These are phyloP conservation scores for Suillus subaureus DNA, from an alignment of 768 basidiomycete genomes.

Conservation along the genomic window DNA sequence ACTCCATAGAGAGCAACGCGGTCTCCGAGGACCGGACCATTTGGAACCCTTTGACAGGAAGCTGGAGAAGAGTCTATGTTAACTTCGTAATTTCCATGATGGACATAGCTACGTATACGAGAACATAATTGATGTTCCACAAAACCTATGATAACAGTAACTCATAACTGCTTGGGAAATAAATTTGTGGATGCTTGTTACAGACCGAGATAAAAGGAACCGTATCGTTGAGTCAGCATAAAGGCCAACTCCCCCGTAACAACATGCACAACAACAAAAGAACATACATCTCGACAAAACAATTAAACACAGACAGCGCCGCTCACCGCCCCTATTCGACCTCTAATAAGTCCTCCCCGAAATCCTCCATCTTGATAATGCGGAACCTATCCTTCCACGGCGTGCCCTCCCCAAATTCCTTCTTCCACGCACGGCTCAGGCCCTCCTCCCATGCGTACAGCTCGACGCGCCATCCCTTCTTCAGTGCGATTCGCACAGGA, in stretches of 20 bases:
- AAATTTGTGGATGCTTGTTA: neutral
- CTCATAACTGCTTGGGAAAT: neutral
- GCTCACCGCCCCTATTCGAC: slow-evolving; percentile 28
- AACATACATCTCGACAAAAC: neutral
- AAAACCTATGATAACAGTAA: neutral
- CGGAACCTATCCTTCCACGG: slow-evolving; percentile 46
- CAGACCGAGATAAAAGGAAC: neutral
- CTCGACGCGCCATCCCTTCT: slow-evolving; percentile 94
- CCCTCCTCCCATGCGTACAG: slow-evolving; percentile 90
- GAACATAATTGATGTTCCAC: neutral
- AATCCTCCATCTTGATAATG: slow-evolving; percentile 68
- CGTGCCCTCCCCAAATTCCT: slow-evolving; percentile 64
- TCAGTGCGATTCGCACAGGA: slow-evolving; percentile 81
- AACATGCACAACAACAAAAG: slow-evolving; percentile 6
- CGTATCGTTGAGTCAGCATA: neutral
- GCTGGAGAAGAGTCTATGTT: neutral
- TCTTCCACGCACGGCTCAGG: slow-evolving; percentile 75
- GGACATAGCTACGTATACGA: neutral
- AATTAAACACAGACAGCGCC: neutral
- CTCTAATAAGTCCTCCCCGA: slow-evolving; percentile 61
- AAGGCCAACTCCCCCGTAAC: neutral
- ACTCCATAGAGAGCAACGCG: no score
- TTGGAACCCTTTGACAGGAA: neutral
- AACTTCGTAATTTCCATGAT: neutral
- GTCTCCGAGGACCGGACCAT: no score